Evolutionary conservation across 768 basidiomycete genomes (phyloP), one percentile per base, ranked within the genome.

Genomic region (Hortiboletus flavorubellus): DNA sequence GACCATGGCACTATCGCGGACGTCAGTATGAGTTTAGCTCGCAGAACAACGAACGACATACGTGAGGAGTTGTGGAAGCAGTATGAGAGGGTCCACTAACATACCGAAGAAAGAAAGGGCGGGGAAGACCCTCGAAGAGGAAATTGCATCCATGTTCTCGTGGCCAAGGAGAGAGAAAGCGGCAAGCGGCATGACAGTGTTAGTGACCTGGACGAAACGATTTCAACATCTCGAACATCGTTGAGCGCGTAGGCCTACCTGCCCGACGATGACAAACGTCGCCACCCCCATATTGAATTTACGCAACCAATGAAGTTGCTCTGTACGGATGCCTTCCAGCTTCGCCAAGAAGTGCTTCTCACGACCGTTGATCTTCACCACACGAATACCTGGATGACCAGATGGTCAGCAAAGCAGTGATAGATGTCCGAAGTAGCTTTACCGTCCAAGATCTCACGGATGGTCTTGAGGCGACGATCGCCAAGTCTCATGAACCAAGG

Each of bases 71-170:
- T 70, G 68, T 12, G 68, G 68, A 45, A 69, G 62, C 12, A 62
- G 37, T 12, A 69, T 60, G 37, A 69, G 62, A 33, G 68, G 68
- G 23, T 69, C 68, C 40, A 69, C 68, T 34, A 70, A 51, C 68
- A 69, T 60, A 15, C 65, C 66, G 40, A 69, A 70, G 64, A 70
- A 70, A 16, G 66, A 68, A 42, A 69, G 58, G 2, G 68, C 68
- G 2, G 68, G 68, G 42, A 69, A 69, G 16, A 69, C 49, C 40
- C 64, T 68, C 10, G 62, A 55, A 33, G 62, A 10, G 8, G 62
- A 30, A 18, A 69, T 3, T 0, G 4, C 30, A 23, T 64, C 66
- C 64, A 70, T 65, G 46, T 65, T 58, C 54, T 69, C 62, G 26
- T 58, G 41, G 12, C 68, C 68, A n/a, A 69, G 68, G 35, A 69